phyloP scores from a whole-genome alignment of 306 rosid genomes.

The Dryas drummondii region DNA sequence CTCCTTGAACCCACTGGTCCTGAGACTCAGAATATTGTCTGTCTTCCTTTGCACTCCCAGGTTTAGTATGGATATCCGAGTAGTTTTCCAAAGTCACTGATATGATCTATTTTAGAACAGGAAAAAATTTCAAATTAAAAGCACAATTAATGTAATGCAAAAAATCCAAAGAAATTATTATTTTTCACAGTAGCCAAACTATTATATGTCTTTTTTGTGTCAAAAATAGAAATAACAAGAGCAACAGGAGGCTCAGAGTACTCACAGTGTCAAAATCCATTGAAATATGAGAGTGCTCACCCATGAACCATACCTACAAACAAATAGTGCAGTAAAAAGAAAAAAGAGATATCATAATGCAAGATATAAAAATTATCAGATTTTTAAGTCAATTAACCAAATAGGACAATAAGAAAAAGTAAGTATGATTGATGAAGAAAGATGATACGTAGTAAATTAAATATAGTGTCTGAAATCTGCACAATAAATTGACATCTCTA shows the following conservation, averaged over 20 bases:
- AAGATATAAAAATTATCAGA: constrained; percentile 10
- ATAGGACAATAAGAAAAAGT: constrained; percentile 14
- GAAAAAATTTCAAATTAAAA: constrained; percentile 30
- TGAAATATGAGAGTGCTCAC: constrained; percentile 86
- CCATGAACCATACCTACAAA: constrained; percentile 84
- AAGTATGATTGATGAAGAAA: neutral
- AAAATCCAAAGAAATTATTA: constrained; percentile 17
- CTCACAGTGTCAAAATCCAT: constrained; percentile 88
- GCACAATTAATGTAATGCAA: neutral
- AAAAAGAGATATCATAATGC: constrained; percentile 21
- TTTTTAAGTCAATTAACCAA: constrained; percentile 16
- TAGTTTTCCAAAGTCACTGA: constrained; percentile 84
- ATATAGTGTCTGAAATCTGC: neutral
- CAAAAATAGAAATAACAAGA: constrained; percentile 19
- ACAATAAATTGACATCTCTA: neutral
- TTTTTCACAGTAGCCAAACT: constrained; percentile 8
- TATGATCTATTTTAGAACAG: constrained; percentile 58
- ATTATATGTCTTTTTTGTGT: constrained; percentile 21
- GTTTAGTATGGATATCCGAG: constrained; percentile 37
- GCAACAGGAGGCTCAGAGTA: constrained; percentile 24
- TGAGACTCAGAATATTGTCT: constrained; percentile 36
- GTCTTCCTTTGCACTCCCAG: constrained; percentile 39
- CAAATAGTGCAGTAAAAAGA: constrained; percentile 18
- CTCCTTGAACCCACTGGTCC: constrained; percentile 48
- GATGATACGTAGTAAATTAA: constrained; percentile 1